Base-by-base conservation (phyloP, 352 stramenopile species). In the Phytopythium ostracodes region DNA sequence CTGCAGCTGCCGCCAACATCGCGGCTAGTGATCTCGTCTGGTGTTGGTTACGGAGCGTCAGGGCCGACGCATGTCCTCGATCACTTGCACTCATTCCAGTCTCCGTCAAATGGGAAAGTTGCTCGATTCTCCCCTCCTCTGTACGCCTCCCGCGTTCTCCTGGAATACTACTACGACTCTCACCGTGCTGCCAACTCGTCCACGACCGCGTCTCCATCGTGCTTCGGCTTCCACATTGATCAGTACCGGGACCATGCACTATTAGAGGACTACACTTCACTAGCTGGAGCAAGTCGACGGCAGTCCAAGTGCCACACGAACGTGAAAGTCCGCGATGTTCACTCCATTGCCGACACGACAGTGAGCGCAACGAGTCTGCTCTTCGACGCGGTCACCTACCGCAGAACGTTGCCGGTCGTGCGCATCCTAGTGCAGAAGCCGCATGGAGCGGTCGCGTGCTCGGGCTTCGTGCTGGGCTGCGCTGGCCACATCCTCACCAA, bases 401-500 rank as follows among this genome's bases (percentile, higher is more conserved):
- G 61, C 15, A 63, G 56, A 12, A 68, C 74, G 0, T 64, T 56
- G 2, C 63, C 67, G 0, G 66, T 84, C 14, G 73, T 65, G 20
- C 68, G 79, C 0, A 60, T 89, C 38, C 56, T 81, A 2, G 64
- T 89, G 49, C 77, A 86, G 40, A 86, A 86, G 54, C 27, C 22
- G 3, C 25, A 46, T 12, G 71, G 72, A 31, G 69, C 66, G 15
- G 64, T 79, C 57, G 81, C 77, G 36, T 88, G 79, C 63, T 84
- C 79, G 4, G 79, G 76, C 4, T 88, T 72, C 65, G 46, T 88
- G 8, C 36, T 86, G 7, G 79, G 79, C 12, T 87, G 74, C 56
- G 72, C 81, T 18, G 76, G 76, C 20, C 76, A 88, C 63, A 40
- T 88, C 9, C 42, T 88, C n/a, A 87, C 79, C 2, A 87, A 81